Base-by-base conservation (phyloP, 2,329 filamentous ascomycete genomes). In the Colletotrichum australisinense region DNA sequence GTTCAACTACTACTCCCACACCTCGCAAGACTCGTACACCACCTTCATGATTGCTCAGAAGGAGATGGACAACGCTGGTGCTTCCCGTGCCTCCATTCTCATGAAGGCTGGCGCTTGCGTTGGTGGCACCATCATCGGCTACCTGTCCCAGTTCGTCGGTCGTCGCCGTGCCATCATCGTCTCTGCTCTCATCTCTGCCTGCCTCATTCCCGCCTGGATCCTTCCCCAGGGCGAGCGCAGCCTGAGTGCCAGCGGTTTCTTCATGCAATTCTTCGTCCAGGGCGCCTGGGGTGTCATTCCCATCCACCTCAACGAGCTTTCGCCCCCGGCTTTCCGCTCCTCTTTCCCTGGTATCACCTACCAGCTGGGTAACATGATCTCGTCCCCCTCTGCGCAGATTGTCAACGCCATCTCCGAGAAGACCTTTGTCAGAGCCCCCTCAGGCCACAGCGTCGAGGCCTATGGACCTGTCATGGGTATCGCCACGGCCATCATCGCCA, bases 91-190 rank as follows among this genome's bases (percentile, higher is more conserved):
- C 19, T 93, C 90, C n/a, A 95, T 95, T 76, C 82, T 95, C 72
- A 95, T 94, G 91, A 95, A 95, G 83, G 91, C 89, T 1, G 93
- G 94, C 30, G 93, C 93, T 56, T 93, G 92, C 76, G 89, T 94
- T 1, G 93, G 93, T 42, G 93, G 93, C 30, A 92, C 91, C 55
- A 89, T 93, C 74, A 88, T 94, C 72, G 94, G 94, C 26, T 95
- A 95, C 80, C 77, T 91, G 8, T 94, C 92, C 8, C 93, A 96
- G 79, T 94, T 92, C 79, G 83, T 95, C 60, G 94, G 94, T 16
- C 92, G 94, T 42, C 91, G 94, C 30, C 88, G 92, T 52, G 88
- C 90, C 66, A 94, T 94, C 79, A 87, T 93, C 69, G 81, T 84
- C 56, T 86, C 91, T 1, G 88, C 90, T 14, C 75, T 93, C 72